A percentile compares a stretch with the other conserved stretches of the same genome.
Conservation (phyloP, 306 rosid genomes). For the Dryas alaskensis region DNA sequence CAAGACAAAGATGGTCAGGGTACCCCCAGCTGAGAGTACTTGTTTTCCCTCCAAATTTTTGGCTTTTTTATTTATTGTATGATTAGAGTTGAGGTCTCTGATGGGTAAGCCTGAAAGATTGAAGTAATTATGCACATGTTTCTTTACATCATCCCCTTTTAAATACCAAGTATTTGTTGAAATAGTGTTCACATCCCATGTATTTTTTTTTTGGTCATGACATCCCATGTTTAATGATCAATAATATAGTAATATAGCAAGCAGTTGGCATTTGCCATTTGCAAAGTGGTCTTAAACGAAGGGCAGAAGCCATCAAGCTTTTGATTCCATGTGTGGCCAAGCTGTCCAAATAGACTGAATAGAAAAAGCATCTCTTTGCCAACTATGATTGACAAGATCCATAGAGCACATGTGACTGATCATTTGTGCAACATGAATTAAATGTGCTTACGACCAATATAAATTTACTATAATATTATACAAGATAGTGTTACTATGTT, state of each 20-base stretch:
- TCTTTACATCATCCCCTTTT: background rate
- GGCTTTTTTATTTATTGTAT: background rate
- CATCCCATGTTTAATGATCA: background rate
- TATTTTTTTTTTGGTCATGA: background rate
- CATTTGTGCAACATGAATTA: background rate
- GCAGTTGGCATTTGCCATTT: constrained; percentile 6
- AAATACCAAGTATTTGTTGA: background rate
- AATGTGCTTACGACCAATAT: no score
- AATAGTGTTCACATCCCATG: background rate
- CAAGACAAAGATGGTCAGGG: constrained; percentile 43
- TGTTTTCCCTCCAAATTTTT: background rate
- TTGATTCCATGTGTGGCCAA: background rate
- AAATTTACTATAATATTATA: no score
- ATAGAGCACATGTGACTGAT: background rate
- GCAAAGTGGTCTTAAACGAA: background rate
- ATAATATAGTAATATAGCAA: background rate
- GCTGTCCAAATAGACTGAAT: background rate
- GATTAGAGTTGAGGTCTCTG: background rate
- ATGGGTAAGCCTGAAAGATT: background rate
- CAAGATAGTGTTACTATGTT: no score
- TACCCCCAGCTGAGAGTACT: constrained; percentile 47
- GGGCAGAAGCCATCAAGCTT: background rate
- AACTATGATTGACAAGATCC: constrained; percentile 2
- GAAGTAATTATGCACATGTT: background rate
- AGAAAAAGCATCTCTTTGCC: background rate